Evolutionary conservation across 1,284 basidiomycete genomes (phyloP).

Genomic region (Albatrellus sp.): DNA sequence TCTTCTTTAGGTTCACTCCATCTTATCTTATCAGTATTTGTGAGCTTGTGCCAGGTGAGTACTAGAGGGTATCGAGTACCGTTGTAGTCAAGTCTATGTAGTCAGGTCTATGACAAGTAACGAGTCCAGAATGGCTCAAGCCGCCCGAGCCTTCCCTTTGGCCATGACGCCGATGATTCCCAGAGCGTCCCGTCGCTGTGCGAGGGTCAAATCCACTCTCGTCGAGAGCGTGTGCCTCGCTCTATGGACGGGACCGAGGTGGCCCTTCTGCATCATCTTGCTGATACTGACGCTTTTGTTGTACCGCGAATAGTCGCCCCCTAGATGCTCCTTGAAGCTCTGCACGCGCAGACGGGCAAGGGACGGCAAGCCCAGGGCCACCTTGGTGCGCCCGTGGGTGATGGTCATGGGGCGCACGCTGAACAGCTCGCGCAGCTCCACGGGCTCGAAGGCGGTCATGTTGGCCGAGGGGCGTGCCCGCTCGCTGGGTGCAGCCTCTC

Average conservation of each 20-base stretch:
- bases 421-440: constrained; percentile 9
- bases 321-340: constrained; percentile 22
- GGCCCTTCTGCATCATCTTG: constrained; percentile 3
- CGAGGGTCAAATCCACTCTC: constrained; percentile 27
- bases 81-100: background rate
- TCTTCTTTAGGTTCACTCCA: background rate
- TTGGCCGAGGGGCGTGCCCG: too few relatives aligned
- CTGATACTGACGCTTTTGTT: constrained; percentile 9
- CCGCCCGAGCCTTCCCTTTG: background rate
- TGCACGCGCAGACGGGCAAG: constrained; percentile 1
- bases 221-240: constrained; percentile 31
- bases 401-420: background rate
- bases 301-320: constrained; percentile 40
- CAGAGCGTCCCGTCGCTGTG: constrained; percentile 13
- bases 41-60: background rate
- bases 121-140: constrained; percentile 7
- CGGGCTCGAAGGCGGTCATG: constrained; percentile 3
- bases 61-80: background rate
- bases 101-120: background rate
- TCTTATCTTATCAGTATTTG: constrained; percentile 12
- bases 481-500: too few relatives aligned
- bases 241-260: constrained; percentile 26
- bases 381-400: background rate
- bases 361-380: background rate
- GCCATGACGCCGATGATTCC: constrained; percentile 11